Evolutionary conservation across 805 yeast genomes (phyloP).

Genomic region (Kuraishia hungarica): DNA sequence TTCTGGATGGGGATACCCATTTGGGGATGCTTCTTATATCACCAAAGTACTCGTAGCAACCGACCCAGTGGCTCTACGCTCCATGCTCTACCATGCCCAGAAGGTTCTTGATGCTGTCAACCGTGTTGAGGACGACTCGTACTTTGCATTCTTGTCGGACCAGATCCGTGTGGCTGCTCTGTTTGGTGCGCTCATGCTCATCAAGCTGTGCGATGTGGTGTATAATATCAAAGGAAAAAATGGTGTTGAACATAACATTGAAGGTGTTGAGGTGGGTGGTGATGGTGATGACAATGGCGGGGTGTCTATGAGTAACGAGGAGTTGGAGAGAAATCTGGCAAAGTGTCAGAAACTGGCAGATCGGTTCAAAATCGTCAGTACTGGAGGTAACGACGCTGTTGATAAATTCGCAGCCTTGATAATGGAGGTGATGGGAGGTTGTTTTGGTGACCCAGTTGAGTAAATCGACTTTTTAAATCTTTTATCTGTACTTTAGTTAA

Average conservation of each 20-base stretch:
- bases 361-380: slow-evolving; percentile 8
- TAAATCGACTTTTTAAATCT: too few relatives aligned
- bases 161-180: slow-evolving; percentile 51
- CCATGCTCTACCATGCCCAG: slow-evolving; percentile 32
- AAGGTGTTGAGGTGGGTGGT: background rate
- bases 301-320: background rate
- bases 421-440: slow-evolving; percentile 2
- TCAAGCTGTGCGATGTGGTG: slow-evolving; percentile 17
- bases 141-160: slow-evolving; percentile 65
- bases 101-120: slow-evolving; percentile 32
- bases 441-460: slow-evolving; percentile 2
- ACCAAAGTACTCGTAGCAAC: slow-evolving; percentile 3
- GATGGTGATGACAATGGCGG: background rate
- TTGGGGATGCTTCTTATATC: background rate
- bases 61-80: slow-evolving; percentile 16
- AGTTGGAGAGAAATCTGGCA: slow-evolving; percentile 8
- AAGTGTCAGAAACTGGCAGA: slow-evolving; percentile 5
- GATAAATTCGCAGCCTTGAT: slow-evolving; percentile 8
- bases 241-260: slow-evolving; percentile 4
- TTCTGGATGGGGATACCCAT: background rate
- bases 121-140: slow-evolving; percentile 32
- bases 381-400: slow-evolving; percentile 9
- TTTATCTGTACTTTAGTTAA: too few relatives aligned
- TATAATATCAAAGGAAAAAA: slow-evolving; percentile 4
- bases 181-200: slow-evolving; percentile 29